phyloP scores from a whole-genome alignment of 345 rosid genomes.

The Aethionema arabicum region DNA sequence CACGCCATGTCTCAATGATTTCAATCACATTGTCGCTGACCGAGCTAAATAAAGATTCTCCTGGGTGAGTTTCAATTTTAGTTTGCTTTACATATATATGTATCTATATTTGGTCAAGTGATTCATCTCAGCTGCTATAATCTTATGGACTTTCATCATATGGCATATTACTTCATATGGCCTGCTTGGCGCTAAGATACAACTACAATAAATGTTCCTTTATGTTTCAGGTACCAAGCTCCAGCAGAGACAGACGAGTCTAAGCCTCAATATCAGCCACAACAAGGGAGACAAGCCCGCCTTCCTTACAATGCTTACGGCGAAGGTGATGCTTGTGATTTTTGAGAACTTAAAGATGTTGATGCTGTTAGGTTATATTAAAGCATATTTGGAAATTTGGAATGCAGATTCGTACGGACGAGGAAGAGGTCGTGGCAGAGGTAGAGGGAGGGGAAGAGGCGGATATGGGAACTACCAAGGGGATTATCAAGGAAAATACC shows the following conservation, averaged over 20 bases:
- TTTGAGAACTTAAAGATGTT: background rate
- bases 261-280: slow-evolving; percentile 62
- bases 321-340: slow-evolving; percentile 55
- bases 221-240: slow-evolving; percentile 74
- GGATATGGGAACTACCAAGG: slow-evolving; percentile 52
- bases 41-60: slow-evolving; percentile 66
- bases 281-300: slow-evolving; percentile 51
- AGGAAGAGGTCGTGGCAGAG: slow-evolving; percentile 51
- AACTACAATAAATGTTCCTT: slow-evolving; percentile 4
- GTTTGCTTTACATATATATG: background rate
- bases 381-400: slow-evolving; percentile 1
- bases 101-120: background rate
- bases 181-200: background rate
- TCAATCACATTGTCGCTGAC: slow-evolving; percentile 73
- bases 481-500: slow-evolving; percentile 26
- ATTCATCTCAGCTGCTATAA: slow-evolving; percentile 6
- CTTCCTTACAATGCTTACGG: slow-evolving; percentile 49
- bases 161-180: slow-evolving; percentile 4
- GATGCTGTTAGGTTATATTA: background rate
- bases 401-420: slow-evolving; percentile 46
- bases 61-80: slow-evolving; percentile 60
- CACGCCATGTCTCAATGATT: slow-evolving; percentile 92
- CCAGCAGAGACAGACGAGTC: slow-evolving; percentile 54
- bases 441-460: slow-evolving; percentile 41
- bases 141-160: background rate